A percentile compares a stretch with the other conserved stretches of the same genome.
Conservation (phyloP, 352 stramenopile genomes). For the Phytophthora idaei region DNA sequence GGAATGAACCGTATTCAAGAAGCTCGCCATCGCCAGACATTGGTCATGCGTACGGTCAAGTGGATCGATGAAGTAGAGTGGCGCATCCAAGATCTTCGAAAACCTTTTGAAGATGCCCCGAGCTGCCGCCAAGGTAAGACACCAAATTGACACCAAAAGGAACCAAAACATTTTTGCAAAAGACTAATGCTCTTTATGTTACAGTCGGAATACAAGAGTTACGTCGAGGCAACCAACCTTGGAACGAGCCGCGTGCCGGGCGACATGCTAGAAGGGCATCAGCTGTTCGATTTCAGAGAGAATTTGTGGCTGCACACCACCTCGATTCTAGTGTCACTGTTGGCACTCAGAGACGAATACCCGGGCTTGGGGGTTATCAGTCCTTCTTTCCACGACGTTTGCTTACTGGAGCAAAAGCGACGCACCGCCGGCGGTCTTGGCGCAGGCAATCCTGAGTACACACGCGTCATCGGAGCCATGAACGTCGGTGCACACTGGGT, state of each 20-base stretch:
- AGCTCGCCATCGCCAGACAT: background rate
- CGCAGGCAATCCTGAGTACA: background rate
- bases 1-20: background rate
- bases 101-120: background rate
- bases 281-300: constrained; percentile 1
- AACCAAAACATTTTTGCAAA: background rate
- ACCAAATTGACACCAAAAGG: background rate
- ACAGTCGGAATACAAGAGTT: background rate
- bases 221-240: background rate
- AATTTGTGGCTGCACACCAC: constrained; percentile 5
- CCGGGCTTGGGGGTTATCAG: background rate
- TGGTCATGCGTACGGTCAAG: background rate
- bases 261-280: background rate
- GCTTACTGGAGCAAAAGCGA: background rate
- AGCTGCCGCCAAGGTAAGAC: background rate
- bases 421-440: background rate
- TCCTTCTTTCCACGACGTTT: constrained; percentile 1
- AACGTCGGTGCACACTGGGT: constrained; percentile 10
- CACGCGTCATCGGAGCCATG: constrained; percentile 1
- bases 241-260: background rate
- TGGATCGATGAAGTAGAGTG: constrained; percentile 1
- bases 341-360: constrained; percentile 3
- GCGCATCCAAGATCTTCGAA: background rate
- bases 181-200: background rate
- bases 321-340: constrained; percentile 1